Evolutionary conservation across 345 rosid species (phyloP), one percentile per base, ranked within the genome.

Genomic region (Cardamine resedifolia): DNA sequence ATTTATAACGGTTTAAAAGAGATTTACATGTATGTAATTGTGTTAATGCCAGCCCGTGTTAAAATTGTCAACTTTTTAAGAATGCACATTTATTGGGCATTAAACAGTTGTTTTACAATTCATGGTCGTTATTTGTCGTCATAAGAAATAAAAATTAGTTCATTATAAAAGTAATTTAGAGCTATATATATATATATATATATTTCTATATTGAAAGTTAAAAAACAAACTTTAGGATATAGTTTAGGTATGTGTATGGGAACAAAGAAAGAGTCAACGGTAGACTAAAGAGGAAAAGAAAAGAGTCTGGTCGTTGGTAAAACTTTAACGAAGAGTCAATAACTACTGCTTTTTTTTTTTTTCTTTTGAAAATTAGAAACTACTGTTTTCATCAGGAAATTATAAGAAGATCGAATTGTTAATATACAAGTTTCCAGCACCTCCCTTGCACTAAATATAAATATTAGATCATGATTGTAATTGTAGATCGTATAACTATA

Each of bases 211-310:
- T 30, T 18, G 1, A 56, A 2, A 28, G 21, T 10, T 10, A 34
- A 34, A 19, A 14, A 8, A 24, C 4, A 1, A 2, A 4, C 30
- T 27, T 20, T 41, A 7, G 38, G 14, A 43, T 2, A 19, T 28
- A 33, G 21, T 64, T 23, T 6, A 12, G 28, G 49, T 44, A 34
- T 64, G 49, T 64, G 49, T 55, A 64, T 44, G 21, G 26, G 64
- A 72, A 72, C 70, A 72, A 72, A 64, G 64, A 55, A 53, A 23
- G 57, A 72, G 61, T 72, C 77, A 72, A 55, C 70, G 55, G 36
- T 15, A 63, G 36, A 30, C 56, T 45, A 4, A 28, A 61, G 75
- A 61, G 43, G 16, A 20, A 21, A 21, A 16, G 12, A 31, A 20
- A 7, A 47, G 5, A 69, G 57, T 31, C 19, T 18, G 59, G 62